Evolutionary conservation across 2,329 filamentous ascomycete species (phyloP), one percentile per base, ranked within the genome.

Genomic region (Zarea fungicola): DNA sequence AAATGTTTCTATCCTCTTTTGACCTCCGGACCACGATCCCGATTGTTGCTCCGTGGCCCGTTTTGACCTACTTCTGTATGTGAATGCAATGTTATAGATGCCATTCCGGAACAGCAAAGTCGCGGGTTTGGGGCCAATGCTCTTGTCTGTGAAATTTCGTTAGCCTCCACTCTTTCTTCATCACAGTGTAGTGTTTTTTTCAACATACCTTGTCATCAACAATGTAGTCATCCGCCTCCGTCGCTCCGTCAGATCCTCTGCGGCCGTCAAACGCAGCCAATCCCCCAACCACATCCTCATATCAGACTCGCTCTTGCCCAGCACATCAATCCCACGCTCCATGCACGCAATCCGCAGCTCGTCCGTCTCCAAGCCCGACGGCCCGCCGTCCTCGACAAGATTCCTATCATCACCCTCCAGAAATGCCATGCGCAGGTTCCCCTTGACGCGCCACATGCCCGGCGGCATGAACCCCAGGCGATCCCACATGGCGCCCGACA

Each of bases 271-370:
- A n/a, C 63, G 60, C 40, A 81, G 56, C 78, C 77, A 81, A 47
- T 66, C 62, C 19, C 61, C 65, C 36, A 81, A 60, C 56, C 65
- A 59, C 8, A 58, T 60, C 52, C 75, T 65, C 54, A 89, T 58
- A 52, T 80, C 77, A 2, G 66, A 64, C 57, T 87, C 81, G 19
- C 77, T 79, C 50, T 76, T 75, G 3, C 68, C 75, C 22, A 80
- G 55, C 9, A 80, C 74, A 56, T 80, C 69, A 29, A 86, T 73
- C 1, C 84, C 87, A 13, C 86, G 75, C 55, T 89, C 86, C 50
- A 81, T 75, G 58, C 85, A 86, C 13, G 88, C 88, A 51, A 89
- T 75, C 52, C 70, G 68, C 18, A 90, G 68, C 70, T 95, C 89
- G 32, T 79, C 77, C 7, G 67, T 67, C 54, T 76, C 76, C 57